These are phyloP conservation scores for Calonectria hawksworthii DNA, from an alignment of 2,329 filamentous ascomycete species.

Conservation along the genomic window DNA sequence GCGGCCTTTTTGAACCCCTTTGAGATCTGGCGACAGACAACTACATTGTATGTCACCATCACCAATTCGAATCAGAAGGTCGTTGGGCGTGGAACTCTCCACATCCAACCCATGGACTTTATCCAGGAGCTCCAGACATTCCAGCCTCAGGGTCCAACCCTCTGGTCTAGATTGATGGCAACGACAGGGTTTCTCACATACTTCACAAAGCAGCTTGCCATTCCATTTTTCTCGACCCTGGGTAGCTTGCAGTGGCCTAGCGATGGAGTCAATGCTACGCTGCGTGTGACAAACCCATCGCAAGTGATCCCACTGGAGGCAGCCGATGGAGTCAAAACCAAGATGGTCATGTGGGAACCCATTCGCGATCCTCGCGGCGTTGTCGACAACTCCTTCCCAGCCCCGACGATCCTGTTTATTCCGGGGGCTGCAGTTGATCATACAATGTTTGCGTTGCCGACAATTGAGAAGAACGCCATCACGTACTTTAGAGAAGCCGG, in stretches of 20 bases:
- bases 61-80: constrained; percentile 51
- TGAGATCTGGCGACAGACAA: constrained; percentile 73
- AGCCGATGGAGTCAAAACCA: constrained; percentile 65
- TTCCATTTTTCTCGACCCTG: constrained; percentile 37
- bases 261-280: constrained; percentile 3
- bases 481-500: constrained; percentile 73
- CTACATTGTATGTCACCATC: constrained; percentile 73
- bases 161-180: constrained; percentile 16
- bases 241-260: constrained; percentile 36
- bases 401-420: constrained; percentile 65
- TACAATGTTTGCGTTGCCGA: constrained; percentile 73
- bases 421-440: constrained; percentile 76
- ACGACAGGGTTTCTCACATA: constrained; percentile 25
- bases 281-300: constrained; percentile 47
- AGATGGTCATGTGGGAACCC: constrained; percentile 71
- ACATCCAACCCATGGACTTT: constrained; percentile 68
- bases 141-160: constrained; percentile 43
- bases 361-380: constrained; percentile 44
- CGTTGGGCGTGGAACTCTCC: constrained; percentile 72
- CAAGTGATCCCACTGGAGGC: constrained; percentile 62
- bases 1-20: constrained; percentile 68
- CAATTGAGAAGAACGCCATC: constrained; percentile 72
- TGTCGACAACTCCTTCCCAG: not conserved
- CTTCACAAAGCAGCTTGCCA: constrained; percentile 23
- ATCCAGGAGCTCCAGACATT: constrained; percentile 68